Conservation (phyloP, 2,329 filamentous ascomycete genomes). For the Colletotrichum incanum region DNA sequence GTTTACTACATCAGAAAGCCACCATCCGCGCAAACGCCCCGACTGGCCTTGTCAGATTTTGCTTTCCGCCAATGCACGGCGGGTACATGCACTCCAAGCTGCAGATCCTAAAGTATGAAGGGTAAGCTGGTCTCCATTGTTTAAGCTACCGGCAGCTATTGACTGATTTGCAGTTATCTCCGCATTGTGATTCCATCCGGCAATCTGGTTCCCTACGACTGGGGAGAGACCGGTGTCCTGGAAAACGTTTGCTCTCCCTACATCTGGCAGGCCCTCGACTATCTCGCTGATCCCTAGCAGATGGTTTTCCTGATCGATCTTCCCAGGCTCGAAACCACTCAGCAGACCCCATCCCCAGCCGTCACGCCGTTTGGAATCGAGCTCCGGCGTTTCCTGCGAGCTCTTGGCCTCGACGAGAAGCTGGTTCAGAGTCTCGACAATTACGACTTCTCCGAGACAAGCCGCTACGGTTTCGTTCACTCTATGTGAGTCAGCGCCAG, state of each 20-base stretch:
- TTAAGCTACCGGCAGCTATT: constrained; percentile 7
- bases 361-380: constrained; percentile 74
- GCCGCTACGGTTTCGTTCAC: constrained; percentile 84
- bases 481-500: constrained; percentile 74
- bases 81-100: constrained; percentile 95
- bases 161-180: constrained; percentile 65
- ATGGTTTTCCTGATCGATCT: constrained; percentile 94
- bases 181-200: constrained; percentile 89
- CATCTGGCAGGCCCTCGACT: background rate
- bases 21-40: constrained; percentile 66
- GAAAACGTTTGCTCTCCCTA: constrained; percentile 76
- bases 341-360: constrained; percentile 54
- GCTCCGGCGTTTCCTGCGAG: constrained; percentile 78
- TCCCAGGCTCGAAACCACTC: constrained; percentile 69
- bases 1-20: constrained; percentile 57
- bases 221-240: constrained; percentile 88
- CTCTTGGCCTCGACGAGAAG: constrained; percentile 75
- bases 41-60: constrained; percentile 73
- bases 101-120: constrained; percentile 81
- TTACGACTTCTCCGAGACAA: constrained; percentile 87
- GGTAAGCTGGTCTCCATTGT: constrained; percentile 23
- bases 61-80: constrained; percentile 86
- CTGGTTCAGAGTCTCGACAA: constrained; percentile 78
- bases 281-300: constrained; percentile 56
- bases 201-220: constrained; percentile 89